A percentile compares a stretch with the other conserved stretches of the same genome.
Conservation (phyloP, 116 monocot genomes). For the Iris pallida region DNA sequence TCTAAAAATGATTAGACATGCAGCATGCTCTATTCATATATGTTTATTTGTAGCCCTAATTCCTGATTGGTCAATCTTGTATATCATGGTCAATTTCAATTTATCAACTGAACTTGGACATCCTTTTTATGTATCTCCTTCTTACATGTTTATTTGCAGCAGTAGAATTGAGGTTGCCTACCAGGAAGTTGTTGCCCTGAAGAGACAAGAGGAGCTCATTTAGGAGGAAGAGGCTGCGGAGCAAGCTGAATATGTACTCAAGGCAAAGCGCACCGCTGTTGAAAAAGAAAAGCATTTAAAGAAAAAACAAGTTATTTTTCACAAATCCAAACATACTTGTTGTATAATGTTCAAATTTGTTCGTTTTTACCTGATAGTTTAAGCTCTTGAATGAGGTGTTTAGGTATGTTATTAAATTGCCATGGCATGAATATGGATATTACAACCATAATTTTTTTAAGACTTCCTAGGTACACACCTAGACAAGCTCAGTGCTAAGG, state of each 20-base stretch:
- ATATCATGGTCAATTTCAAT: background rate
- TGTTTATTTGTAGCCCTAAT: no score
- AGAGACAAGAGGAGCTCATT: conserved; percentile 98
- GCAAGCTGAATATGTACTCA: conserved; percentile 69
- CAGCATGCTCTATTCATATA: no score
- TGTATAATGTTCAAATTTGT: no score
- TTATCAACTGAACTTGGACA: background rate
- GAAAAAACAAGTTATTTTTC: conserved; percentile 76
- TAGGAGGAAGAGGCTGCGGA: conserved; percentile 93
- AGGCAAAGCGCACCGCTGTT: conserved; percentile 53
- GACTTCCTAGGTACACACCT: no score
- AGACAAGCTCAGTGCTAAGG: no score
- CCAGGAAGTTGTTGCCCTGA: conserved; percentile 89
- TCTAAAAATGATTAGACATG: no score
- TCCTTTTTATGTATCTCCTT: background rate
- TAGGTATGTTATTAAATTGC: no score
- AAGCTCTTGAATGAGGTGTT: background rate
- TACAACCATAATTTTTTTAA: no score
- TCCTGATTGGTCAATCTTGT: no score
- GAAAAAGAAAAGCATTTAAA: conserved; percentile 81
- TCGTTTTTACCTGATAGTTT: background rate
- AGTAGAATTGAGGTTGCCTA: conserved; percentile 92
- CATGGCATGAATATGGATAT: no score
- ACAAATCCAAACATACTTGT: background rate
- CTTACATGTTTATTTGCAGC: conserved; percentile 30